Evolutionary conservation across 1,284 basidiomycete species (phyloP).

Genomic region (Apiotrichum laibachii): DNA sequence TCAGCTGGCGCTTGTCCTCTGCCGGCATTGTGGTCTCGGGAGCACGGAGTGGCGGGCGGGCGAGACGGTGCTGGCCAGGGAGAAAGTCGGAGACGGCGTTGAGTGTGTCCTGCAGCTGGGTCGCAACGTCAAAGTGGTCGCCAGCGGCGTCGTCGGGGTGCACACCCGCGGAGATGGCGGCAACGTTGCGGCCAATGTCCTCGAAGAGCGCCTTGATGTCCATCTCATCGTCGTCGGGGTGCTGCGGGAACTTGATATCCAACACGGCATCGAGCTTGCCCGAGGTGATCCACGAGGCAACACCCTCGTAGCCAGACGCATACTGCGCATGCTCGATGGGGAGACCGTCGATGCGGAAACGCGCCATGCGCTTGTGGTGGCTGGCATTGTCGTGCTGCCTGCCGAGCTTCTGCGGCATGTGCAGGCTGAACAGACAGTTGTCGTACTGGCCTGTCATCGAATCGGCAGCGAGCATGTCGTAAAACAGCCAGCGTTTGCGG

Average conservation of each 20-base stretch:
- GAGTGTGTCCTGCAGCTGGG: slow-evolving; percentile 54
- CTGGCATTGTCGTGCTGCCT: slow-evolving; percentile 65
- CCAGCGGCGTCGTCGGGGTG: slow-evolving; percentile 35
- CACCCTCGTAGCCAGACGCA: slow-evolving; percentile 71
- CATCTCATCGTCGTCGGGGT: slow-evolving; percentile 66
- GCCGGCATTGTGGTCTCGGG: slow-evolving; percentile 54
- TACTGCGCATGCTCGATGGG: slow-evolving; percentile 95
- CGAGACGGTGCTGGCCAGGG: slow-evolving; percentile 81
- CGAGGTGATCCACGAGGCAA: slow-evolving; percentile 93
- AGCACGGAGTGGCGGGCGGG: slow-evolving; percentile 77
- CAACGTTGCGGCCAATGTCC: slow-evolving; percentile 84
- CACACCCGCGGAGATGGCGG: slow-evolving; percentile 48
- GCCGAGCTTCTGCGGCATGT: slow-evolving; percentile 94
- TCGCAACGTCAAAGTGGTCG: slow-evolving; percentile 26
- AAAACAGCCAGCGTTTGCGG: slow-evolving; percentile 92
- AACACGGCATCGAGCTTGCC: slow-evolving; percentile 96
- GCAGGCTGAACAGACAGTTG: slow-evolving; percentile 94
- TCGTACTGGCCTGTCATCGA: slow-evolving; percentile 96
- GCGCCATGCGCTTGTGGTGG: slow-evolving; percentile 83
- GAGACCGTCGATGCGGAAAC: slow-evolving; percentile 93
- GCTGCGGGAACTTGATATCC: slow-evolving; percentile 93
- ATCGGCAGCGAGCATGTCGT: slow-evolving; percentile 86
- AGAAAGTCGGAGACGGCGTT: slow-evolving; percentile 60
- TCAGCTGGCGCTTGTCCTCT: slow-evolving; percentile 54
- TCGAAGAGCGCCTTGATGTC: slow-evolving; percentile 84